Conservation (phyloP, 129 eudicot genomes). For the Flaveria brownii region DNA sequence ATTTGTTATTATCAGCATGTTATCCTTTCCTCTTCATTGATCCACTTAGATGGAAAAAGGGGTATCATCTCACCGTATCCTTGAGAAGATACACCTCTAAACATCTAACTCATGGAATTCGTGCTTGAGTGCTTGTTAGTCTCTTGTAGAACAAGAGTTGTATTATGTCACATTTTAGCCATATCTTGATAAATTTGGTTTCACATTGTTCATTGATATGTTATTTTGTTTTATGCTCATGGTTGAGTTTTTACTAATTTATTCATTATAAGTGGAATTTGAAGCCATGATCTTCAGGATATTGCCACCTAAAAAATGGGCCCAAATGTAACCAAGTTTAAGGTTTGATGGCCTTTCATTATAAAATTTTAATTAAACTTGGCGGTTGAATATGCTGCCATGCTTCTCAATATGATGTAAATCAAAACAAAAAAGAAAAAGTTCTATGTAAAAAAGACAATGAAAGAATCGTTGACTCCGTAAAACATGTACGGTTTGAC, state of each 20-base stretch:
- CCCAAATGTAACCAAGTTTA: slow-evolving; percentile 9
- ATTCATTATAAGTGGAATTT: slow-evolving; percentile 12
- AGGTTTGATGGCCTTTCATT: neutral
- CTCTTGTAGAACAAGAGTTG: neutral
- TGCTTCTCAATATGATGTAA: neutral
- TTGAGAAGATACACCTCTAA: neutral
- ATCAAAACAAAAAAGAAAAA: neutral
- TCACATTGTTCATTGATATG: neutral
- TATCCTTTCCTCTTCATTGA: slow-evolving; percentile 4
- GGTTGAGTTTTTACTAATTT: slow-evolving; percentile 7
- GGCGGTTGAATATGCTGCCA: slow-evolving; percentile 12
- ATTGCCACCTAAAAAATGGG: slow-evolving; percentile 20
- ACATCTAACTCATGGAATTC: neutral
- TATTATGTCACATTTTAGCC: neutral
- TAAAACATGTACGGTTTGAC: neutral
- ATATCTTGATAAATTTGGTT: slow-evolving; percentile 9
- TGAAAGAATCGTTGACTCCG: slow-evolving; percentile 9
- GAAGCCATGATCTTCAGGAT: slow-evolving; percentile 6
- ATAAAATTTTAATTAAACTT: neutral
- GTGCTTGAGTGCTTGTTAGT: neutral
- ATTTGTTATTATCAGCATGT: neutral
- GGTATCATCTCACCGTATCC: neutral
- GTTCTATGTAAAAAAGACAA: neutral
- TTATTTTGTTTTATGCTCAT: slow-evolving; percentile 6
- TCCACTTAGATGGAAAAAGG: slow-evolving; percentile 4